These are phyloP conservation scores for Penicillium canescens DNA, from an alignment of 495 filamentous ascomycete genomes.

Conservation along the genomic window DNA sequence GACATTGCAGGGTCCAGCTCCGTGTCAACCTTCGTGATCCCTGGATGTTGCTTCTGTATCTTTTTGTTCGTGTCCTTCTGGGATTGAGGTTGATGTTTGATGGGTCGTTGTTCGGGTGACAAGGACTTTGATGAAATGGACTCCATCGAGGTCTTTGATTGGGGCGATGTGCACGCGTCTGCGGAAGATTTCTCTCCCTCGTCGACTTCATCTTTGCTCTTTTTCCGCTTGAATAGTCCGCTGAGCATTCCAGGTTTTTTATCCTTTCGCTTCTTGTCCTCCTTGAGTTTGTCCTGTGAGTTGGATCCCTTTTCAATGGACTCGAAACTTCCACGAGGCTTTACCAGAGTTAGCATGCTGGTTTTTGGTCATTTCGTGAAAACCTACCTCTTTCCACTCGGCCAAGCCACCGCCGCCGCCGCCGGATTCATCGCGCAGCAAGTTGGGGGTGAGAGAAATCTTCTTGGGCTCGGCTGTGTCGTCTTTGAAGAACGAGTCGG, in stretches of 20 bases:
- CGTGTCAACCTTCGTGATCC: conserved; percentile 6
- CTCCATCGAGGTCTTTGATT: conserved; percentile 53
- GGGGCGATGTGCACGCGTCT: conserved; percentile 54
- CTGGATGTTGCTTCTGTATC: conserved; percentile 22
- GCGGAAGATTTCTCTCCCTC: conserved; percentile 59
- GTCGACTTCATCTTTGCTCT: conserved; percentile 71
- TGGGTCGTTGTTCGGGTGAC: conserved; percentile 32
- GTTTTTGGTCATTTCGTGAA: conserved; percentile 23
- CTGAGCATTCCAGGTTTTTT: conserved; percentile 91
- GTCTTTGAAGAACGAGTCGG: conserved; percentile 96
- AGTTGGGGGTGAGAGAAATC: conserved; percentile 91
- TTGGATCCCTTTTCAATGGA: conserved; percentile 51
- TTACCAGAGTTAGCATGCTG: conserved; percentile 52
- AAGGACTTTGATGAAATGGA: conserved; percentile 36
- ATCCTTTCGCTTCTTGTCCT: conserved; percentile 86
- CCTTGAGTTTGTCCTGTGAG: conserved; percentile 59
- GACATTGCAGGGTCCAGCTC: conserved; percentile 15
- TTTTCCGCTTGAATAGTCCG: conserved; percentile 92
- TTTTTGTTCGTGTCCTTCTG: conserved; percentile 4
- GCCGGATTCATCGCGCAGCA: conserved; percentile 77
- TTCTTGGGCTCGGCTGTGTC: conserved; percentile 94
- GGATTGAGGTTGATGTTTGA: conserved; percentile 44
- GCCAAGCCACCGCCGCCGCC: conserved; percentile 51
- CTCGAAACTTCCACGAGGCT: conserved; percentile 47
- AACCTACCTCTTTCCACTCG: conserved; percentile 64